A percentile compares a stretch with the other conserved stretches of the same genome.
Conservation (phyloP, 1,284 basidiomycete genomes). For the Macrocystidia cucumis region DNA sequence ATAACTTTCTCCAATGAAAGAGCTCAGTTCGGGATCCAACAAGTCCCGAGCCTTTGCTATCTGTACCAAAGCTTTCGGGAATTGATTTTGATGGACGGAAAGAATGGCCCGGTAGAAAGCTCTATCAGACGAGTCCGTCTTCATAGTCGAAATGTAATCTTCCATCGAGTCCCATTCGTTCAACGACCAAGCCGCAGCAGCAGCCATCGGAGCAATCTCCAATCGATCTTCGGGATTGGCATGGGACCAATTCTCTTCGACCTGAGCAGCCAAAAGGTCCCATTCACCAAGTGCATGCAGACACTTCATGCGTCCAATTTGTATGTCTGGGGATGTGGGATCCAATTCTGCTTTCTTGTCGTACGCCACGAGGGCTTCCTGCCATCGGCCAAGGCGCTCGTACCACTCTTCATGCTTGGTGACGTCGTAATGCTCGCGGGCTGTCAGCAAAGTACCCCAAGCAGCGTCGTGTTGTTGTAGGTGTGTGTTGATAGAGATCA, state of each 20-base stretch:
- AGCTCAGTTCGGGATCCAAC: conserved; percentile 87
- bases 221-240: conserved; percentile 81
- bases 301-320: conserved; percentile 92
- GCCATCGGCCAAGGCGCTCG: conserved; percentile 95
- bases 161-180: conserved; percentile 99
- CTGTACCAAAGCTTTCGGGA: conserved; percentile 83
- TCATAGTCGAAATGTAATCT: conserved; percentile 94
- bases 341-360: conserved; percentile 72
- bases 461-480: conserved; percentile 96
- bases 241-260: conserved; percentile 86
- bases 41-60: conserved; percentile 95
- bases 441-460: conserved; percentile 88
- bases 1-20: conserved; percentile 94
- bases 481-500: conserved; percentile 97
- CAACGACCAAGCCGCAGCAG: conserved; percentile 95
- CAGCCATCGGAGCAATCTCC: conserved; percentile 94
- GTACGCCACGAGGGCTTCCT: conserved; percentile 87
- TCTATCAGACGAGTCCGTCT: conserved; percentile 87
- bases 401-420: conserved; percentile 96
- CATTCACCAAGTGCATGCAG: conserved; percentile 97
- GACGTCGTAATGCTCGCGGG: conserved; percentile 80
- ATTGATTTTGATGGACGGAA: conserved; percentile 94
- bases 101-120: conserved; percentile 97
- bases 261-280: conserved; percentile 85
- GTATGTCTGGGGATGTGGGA: conserved; percentile 64